Evolutionary conservation across 2,329 filamentous ascomycete genomes (phyloP), one percentile per base, ranked within the genome.

Genomic region (Alternaria dauci): DNA sequence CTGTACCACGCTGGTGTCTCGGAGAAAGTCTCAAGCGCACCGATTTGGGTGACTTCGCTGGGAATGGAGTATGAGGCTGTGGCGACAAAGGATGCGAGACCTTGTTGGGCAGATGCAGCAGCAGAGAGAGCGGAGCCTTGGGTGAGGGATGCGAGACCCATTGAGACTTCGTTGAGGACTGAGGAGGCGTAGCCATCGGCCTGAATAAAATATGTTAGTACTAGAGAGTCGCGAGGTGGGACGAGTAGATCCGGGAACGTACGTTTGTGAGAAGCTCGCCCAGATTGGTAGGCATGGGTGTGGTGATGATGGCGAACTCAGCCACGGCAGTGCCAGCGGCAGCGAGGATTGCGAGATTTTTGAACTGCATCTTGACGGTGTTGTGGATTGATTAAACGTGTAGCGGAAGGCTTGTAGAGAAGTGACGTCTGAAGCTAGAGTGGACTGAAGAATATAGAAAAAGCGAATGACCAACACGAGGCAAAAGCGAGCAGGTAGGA

Each of bases 231-330:
- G 9, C 5, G 14, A 3, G 5, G 11, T n/a, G 23, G 16, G 50
- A 38, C 14, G 32, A 6, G n/a, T 14, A 23, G 54, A 4, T 14
- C 7, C 23, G 8, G 28, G 20, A 23, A 56, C 63, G 16, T 65
- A 71, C 68, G 50, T 69, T 62, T 52, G 62, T 61, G 25, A 71
- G 54, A 26, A 65, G 53, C 25, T 55, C 44, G 43, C 39, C 39
- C 8, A 69, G 60, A 20, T 65, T 58, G 34, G 61, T 68, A n/a
- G 61, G 66, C 5, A 69, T 56, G 16, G 61, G 32, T 3, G 56
- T 53, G 7, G 66, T 71, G 30, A 71, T 58, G 52, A 71, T 59
- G 39, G 68, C 67, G 57, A 71, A 71, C 20, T 71, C 66, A 11
- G 69, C 65, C 12, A 67, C 63, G 34, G 53, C 54, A 20, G 66